Conservation (phyloP, 139 green algal species). For the Zygnema cylindricum region DNA sequence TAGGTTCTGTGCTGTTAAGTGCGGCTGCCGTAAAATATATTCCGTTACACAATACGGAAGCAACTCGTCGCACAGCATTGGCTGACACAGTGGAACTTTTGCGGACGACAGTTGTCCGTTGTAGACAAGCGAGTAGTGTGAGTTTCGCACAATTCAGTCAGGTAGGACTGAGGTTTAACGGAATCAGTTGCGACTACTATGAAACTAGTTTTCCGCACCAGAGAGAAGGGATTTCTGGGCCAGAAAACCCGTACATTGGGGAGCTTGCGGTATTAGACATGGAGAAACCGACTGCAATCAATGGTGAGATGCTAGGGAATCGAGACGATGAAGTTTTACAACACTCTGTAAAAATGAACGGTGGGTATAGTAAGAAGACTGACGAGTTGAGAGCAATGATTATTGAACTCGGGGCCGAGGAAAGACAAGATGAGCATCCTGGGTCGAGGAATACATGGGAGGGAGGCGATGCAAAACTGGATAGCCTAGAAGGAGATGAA, state of each 20-base stretch:
- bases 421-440: too few relatives aligned
- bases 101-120: neutral
- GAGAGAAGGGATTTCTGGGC: neutral
- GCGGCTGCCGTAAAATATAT: neutral
- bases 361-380: too few relatives aligned
- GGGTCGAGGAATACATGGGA: too few relatives aligned
- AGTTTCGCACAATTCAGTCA: neutral
- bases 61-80: neutral
- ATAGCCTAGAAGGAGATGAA: too few relatives aligned
- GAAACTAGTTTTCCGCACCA: neutral
- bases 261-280: neutral
- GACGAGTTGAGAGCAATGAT: too few relatives aligned
- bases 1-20: conserved; percentile 20
- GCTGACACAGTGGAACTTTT: conserved; percentile 16
- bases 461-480: too few relatives aligned
- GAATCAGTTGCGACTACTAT: neutral
- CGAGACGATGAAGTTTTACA: too few relatives aligned
- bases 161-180: neutral
- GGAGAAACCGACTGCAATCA: too few relatives aligned
- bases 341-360: too few relatives aligned
- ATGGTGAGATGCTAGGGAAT: too few relatives aligned
- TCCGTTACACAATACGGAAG: conserved; percentile 5
- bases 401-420: too few relatives aligned
- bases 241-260: neutral
- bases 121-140: neutral